A percentile compares a stretch with the other conserved stretches of the same genome.
phyloP scores from a whole-genome alignment of 192 early-diverging fungal species.

The Coemansia sp. region DNA sequence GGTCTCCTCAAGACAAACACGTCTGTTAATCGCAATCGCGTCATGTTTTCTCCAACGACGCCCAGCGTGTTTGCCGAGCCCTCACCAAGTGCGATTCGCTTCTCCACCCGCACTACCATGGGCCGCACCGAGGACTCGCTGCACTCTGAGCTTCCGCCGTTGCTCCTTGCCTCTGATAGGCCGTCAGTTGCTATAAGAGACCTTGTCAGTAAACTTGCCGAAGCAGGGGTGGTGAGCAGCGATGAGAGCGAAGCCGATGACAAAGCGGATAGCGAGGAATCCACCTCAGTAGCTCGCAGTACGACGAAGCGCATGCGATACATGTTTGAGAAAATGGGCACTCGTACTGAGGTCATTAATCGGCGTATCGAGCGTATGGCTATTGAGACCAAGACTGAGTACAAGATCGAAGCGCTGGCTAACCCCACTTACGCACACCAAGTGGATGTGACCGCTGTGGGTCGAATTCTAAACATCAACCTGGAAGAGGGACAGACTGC shows the following conservation, averaged over 20 bases:
- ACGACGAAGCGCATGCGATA: constrained; percentile 44
- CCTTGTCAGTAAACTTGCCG: neutral
- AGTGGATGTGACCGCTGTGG: constrained; percentile 65
- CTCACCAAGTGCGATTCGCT: constrained; percentile 47
- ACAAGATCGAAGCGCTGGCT: constrained; percentile 50
- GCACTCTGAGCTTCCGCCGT: constrained; percentile 26
- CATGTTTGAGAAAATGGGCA: constrained; percentile 50
- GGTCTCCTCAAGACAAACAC: constrained; percentile 29
- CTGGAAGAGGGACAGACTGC: constrained; percentile 60
- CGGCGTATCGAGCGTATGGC: constrained; percentile 52
- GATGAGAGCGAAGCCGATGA: constrained; percentile 24
- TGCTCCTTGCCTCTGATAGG: constrained; percentile 13
- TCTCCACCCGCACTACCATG: constrained; percentile 34
- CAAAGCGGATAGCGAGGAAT: neutral
- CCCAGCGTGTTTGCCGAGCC: constrained; percentile 52
- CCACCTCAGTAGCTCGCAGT: neutral
- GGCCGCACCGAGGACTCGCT: constrained; percentile 40
- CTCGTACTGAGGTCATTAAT: constrained; percentile 43
- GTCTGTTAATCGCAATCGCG: constrained; percentile 8
- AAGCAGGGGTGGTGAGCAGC: constrained; percentile 6
- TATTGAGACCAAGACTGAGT: constrained; percentile 37
- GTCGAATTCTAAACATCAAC: constrained; percentile 74
- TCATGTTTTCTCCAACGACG: constrained; percentile 34
- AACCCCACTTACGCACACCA: constrained; percentile 58
- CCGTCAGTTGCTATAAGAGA: constrained; percentile 10